phyloP scores from a whole-genome alignment of 2,329 filamentous ascomycete genomes.

The Chalara sp. region DNA sequence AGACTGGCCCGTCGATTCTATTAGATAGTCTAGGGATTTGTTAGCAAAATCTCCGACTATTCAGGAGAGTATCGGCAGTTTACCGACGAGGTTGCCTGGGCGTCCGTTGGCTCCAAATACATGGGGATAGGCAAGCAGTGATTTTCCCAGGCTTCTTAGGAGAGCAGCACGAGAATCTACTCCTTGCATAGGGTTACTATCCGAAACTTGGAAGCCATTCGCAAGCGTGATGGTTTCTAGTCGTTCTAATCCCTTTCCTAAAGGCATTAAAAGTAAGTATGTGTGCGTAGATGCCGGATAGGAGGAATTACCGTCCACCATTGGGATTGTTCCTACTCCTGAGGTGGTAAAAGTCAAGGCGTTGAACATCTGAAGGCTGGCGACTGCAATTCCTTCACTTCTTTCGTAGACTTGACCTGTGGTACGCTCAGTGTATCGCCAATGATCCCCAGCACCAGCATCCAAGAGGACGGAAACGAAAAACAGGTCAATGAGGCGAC shows the following conservation, averaged over 20 bases:
- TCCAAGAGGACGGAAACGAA: conserved; percentile 53
- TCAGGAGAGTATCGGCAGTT: no score
- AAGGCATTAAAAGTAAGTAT: no score
- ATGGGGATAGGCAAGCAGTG: no score
- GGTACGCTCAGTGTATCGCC: conserved; percentile 37
- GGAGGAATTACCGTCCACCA: background rate
- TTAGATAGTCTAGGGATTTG: no score
- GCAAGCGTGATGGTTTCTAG: conserved; percentile 11
- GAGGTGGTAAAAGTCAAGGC: conserved; percentile 30
- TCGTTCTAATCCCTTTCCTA: conserved; percentile 22
- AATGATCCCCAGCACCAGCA: conserved; percentile 44
- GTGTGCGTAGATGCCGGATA: conserved; percentile 15
- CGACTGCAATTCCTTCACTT: conserved; percentile 46
- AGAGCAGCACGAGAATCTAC: no score
- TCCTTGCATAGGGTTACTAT: no score
- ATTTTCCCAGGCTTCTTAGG: no score
- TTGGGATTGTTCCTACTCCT: conserved; percentile 4
- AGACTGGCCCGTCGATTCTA: no score
- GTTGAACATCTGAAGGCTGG: conserved; percentile 43
- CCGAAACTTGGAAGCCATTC: background rate
- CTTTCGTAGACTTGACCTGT: conserved; percentile 30
- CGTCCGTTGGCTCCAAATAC: no score
- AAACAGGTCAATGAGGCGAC: conserved; percentile 53
- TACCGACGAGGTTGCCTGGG: no score
- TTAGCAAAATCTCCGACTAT: no score